Conservation (phyloP, 2,329 filamentous ascomycete genomes). For the Venturia asperata region DNA sequence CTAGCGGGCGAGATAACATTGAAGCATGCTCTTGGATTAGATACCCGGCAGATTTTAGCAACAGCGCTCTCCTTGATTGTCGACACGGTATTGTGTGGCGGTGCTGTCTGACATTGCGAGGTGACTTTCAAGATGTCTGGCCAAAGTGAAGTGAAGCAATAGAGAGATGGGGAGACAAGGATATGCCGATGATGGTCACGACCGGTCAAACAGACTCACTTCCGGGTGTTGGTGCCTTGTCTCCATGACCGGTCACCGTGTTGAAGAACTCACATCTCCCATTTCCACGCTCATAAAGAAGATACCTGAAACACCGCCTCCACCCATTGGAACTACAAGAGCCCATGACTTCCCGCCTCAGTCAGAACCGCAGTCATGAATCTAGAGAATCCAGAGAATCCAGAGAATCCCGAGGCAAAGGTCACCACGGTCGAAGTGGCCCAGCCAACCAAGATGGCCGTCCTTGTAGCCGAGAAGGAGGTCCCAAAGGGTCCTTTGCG, state of each 20-base stretch:
- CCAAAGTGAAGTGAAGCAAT: neutral
- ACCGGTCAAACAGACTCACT: neutral
- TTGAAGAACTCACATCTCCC: neutral
- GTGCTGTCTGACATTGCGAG: neutral
- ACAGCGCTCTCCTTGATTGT: neutral
- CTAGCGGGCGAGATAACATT: neutral
- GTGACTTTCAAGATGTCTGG: neutral
- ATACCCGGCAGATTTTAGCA: conserved; percentile 2
- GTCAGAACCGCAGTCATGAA: neutral
- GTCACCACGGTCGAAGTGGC: neutral
- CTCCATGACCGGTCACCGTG: neutral
- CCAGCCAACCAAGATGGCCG: neutral
- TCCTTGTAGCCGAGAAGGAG: neutral
- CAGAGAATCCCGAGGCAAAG: neutral
- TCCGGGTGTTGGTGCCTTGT: neutral
- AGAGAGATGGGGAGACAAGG: neutral
- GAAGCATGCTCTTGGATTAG: conserved; percentile 6
- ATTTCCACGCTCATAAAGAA: neutral
- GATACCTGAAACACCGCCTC: neutral
- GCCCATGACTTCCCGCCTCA: conserved; percentile 7
- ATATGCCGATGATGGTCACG: too few species aligned
- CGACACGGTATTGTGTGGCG: too few species aligned
- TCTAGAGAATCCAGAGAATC: neutral
- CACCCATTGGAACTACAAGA: neutral
- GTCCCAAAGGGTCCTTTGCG: conserved; percentile 16